phyloP scores from a whole-genome alignment of 1,139 yeast species.

The Geotrichum phurueaensis region DNA sequence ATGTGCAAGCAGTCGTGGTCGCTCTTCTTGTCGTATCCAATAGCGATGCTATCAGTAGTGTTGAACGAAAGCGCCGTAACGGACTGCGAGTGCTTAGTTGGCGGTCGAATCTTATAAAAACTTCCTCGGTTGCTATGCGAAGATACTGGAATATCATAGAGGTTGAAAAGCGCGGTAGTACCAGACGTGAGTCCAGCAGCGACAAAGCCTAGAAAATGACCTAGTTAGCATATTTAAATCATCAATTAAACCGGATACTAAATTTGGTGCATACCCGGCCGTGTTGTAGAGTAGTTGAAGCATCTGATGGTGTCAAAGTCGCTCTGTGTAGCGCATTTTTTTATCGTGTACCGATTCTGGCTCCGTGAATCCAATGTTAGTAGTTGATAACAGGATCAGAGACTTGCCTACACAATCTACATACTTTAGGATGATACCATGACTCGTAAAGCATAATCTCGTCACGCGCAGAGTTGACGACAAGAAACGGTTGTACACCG shows the following conservation, averaged over 20 bases:
- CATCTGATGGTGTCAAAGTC: not conserved
- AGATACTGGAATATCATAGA: slow-evolving; percentile 32
- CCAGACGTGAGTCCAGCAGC: slow-evolving; percentile 77
- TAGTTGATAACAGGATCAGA: slow-evolving; percentile 55
- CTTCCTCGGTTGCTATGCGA: slow-evolving; percentile 40
- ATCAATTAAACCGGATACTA: not conserved
- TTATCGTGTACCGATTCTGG: slow-evolving; percentile 50
- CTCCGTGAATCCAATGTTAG: slow-evolving; percentile 64
- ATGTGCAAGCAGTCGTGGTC: slow-evolving; percentile 73
- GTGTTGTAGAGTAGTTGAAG: not conserved
- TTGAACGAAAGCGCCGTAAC: slow-evolving; percentile 73
- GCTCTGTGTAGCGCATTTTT: not conserved
- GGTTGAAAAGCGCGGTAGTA: slow-evolving; percentile 56
- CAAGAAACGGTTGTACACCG: slow-evolving; percentile 49
- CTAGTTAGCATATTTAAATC: not conserved
- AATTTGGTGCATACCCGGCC: not conserved
- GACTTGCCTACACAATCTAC: slow-evolving; percentile 20
- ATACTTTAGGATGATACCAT: slow-evolving; percentile 24
- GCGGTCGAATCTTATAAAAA: slow-evolving; percentile 28
- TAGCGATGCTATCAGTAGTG: slow-evolving; percentile 58
- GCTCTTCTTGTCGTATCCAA: slow-evolving; percentile 74
- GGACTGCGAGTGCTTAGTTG: slow-evolving; percentile 65
- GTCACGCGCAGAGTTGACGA: slow-evolving; percentile 64
- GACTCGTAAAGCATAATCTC: slow-evolving; percentile 59
- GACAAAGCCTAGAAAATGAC: slow-evolving; percentile 37